Evolutionary conservation across 176 grass and related monocot species (phyloP).

Genomic region (sorghum (Sorghum bicolor)): Sorghum_bicolor_NCBIv3 NC_012872.2:15347001-15347500

Average conservation of each 20-base stretch:
- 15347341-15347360: slow-evolving; percentile 95
- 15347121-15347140: slow-evolving; percentile 21
- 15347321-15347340: slow-evolving; percentile 89
- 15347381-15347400: slow-evolving; percentile 84
- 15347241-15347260: slow-evolving; percentile 77
- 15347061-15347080: too few relatives aligned
- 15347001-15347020: too few relatives aligned
- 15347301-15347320: slow-evolving; percentile 81
- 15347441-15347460: slow-evolving; percentile 62
- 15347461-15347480: slow-evolving; percentile 60
- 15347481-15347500: slow-evolving; percentile 40
- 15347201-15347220: slow-evolving; percentile 81
- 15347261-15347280: slow-evolving; percentile 91
- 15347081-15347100: too few relatives aligned
- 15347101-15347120: too few relatives aligned
- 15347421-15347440: slow-evolving; percentile 49
- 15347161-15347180: slow-evolving; percentile 88
- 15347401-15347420: slow-evolving; percentile 85
- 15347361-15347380: slow-evolving; percentile 63
- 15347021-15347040: too few relatives aligned
- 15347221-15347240: slow-evolving; percentile 67
- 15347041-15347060: too few relatives aligned
- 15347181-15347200: slow-evolving; percentile 75
- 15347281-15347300: slow-evolving; percentile 90
- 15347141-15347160: slow-evolving; percentile 61